Percentiles rank a stretch among this genome's conserved stretches.
Conservation (phyloP, 176 grass and related monocot species). For the Chrysopogon serrulatus region DNA sequence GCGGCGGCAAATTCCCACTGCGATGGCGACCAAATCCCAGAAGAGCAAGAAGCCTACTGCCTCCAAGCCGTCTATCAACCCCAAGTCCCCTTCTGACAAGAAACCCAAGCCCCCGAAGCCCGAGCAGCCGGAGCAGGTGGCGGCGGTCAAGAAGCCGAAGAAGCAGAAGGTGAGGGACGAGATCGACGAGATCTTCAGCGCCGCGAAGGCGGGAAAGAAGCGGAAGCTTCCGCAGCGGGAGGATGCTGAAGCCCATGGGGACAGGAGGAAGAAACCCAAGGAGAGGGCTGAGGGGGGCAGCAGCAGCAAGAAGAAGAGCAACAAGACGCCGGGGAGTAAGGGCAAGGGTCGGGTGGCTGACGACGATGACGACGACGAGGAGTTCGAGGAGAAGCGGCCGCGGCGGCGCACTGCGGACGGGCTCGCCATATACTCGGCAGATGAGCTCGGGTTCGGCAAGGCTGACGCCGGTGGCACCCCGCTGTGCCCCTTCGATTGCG, state of each 20-base stretch:
- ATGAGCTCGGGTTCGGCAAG: too few relatives aligned
- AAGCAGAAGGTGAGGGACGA: constrained; percentile 56
- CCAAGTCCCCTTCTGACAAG: constrained; percentile 2
- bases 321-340: constrained; percentile 14
- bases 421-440: too few relatives aligned
- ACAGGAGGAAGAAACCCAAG: constrained; percentile 21
- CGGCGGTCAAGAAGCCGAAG: constrained; percentile 31
- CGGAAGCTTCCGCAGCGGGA: constrained; percentile 9
- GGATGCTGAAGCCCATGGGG: constrained; percentile 8
- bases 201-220: constrained; percentile 49
- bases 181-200: constrained; percentile 78
- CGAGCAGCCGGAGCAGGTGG: not conserved
- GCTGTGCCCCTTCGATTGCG: constrained; percentile 76
- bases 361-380: not conserved
- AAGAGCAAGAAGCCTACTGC: constrained; percentile 25
- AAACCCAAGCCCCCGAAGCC: constrained; percentile 11
- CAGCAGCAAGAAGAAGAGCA: constrained; percentile 25
- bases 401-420: too few relatives aligned
- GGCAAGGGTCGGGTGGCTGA: constrained; percentile 4
- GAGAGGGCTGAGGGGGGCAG: constrained; percentile 20
- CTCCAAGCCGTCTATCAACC: not conserved
- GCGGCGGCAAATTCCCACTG: not conserved
- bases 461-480: constrained; percentile 29
- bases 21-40: constrained; percentile 33
- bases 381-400: too few relatives aligned